Base-by-base conservation (phyloP, 108 stramenopile genomes). In the Cyclostephanos invisitatus region DNA sequence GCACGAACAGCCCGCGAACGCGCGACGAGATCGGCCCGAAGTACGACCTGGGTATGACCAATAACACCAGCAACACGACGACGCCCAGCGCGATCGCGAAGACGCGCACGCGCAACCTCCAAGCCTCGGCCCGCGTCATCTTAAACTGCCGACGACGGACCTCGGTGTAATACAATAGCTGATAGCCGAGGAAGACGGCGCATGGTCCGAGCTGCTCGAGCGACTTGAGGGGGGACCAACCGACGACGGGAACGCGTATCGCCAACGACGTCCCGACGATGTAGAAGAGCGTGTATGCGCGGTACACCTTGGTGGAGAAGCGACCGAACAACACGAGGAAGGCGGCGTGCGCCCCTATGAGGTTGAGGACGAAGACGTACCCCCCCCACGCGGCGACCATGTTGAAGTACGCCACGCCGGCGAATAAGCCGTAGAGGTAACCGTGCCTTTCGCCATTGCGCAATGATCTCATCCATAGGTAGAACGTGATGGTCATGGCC, bases 351-450 rank as follows among this genome's bases (percentile, higher is more conserved):
- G 91, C 71, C 22, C 96, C 97, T 50, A 99, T 84, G 56, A 98
- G 84, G 84, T 99, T 99, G 72, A 98, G 74, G 27, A 99, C 97
- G 85, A 99, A 99, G 59, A 98, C 96, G 68, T 97, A 99, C 15
- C 99, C 99, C 59, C 99, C 99, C 99, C 99, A 99, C 0, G 97
- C 91, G 3, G 98, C 98, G n/a, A 97, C 99, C 99, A 99, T 99
- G 82, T 97, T 89, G 58, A 94, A 89, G 73, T 94, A 94, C 20
- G 83, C 86, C 12, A 91, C 15, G 7, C 88, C 93, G 3, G 89
- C 72, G 27, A 90, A 11, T 8, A 81, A 57, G 47, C 92, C 94
- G 63, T 68, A 84, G 12, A 74, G 50, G 64, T 72, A 79, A n/a
- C 81, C 78, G 49, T 87, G 66, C 65, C 21, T 88, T 88, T 58